Conservation (phyloP, 23 red algal species). For the Agarophyton chilense region DNA sequence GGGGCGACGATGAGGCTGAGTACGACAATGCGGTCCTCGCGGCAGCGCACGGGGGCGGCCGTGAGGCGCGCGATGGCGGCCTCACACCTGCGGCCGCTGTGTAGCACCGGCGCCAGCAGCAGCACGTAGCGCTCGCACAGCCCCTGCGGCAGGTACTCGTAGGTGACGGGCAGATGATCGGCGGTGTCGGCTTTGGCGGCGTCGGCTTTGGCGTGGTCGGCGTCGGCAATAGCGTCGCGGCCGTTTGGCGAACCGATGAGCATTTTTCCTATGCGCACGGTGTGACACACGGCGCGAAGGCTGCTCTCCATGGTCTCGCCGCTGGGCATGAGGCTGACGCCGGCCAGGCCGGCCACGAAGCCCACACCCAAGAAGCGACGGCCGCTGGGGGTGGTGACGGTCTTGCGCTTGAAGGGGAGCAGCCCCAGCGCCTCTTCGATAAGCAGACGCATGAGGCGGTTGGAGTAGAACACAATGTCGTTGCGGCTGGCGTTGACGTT, state of each 20-base stretch:
- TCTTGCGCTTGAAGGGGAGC: constrained; percentile 87
- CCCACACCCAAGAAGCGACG: constrained; percentile 79
- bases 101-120: constrained; percentile 92
- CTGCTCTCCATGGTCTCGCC: constrained; percentile 93
- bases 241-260: constrained; percentile 35
- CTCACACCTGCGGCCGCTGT: constrained; percentile 69
- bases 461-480: constrained; percentile 97
- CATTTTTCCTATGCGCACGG: constrained; percentile 91
- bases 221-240: neutral
- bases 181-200: no score
- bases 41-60: constrained; percentile 50
- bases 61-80: constrained; percentile 75
- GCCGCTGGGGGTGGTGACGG: constrained; percentile 82
- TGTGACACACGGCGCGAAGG: constrained; percentile 81
- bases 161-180: constrained; percentile 53
- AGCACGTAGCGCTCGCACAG: constrained; percentile 72
- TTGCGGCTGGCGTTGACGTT: constrained; percentile 61
- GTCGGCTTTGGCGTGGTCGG: neutral
- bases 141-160: constrained; percentile 67
- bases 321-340: constrained; percentile 80
- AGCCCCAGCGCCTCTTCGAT: constrained; percentile 89
- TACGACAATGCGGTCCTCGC: constrained; percentile 77
- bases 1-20: constrained; percentile 82
- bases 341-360: constrained; percentile 73
- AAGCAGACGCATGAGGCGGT: constrained; percentile 92